Conservation (phyloP, 78 protist genomes). For the Dictyostelium intermedium region DNA sequence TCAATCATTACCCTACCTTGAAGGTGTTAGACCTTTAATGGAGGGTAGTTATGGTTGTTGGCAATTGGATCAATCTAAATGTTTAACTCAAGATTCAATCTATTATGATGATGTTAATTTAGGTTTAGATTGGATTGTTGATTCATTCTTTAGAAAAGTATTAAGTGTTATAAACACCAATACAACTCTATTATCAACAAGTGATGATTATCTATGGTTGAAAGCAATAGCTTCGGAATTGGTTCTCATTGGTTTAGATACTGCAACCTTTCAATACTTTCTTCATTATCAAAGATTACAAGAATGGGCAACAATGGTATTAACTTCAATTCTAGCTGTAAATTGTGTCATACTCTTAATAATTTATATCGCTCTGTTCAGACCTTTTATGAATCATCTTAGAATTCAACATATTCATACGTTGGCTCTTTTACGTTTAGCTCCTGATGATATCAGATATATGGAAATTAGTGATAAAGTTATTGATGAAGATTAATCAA, state of each 20-base stretch:
- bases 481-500: constrained; percentile 20
- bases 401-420: constrained; percentile 64
- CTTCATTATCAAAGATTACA: constrained; percentile 35
- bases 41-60: constrained; percentile 56
- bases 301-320: neutral
- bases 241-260: constrained; percentile 8
- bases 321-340: constrained; percentile 1
- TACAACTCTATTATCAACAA: neutral
- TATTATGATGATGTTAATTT: neutral
- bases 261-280: constrained; percentile 21
- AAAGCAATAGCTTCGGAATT: neutral
- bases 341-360: neutral
- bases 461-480: constrained; percentile 48
- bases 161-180: neutral
- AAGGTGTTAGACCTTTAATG: constrained; percentile 18
- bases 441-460: constrained; percentile 53
- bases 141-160: neutral
- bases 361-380: constrained; percentile 7
- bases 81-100: neutral
- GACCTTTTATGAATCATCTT: constrained; percentile 41
- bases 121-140: constrained; percentile 59
- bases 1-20: constrained; percentile 11
- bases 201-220: constrained; percentile 30
- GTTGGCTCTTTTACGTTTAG: constrained; percentile 16
- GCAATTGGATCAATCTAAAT: neutral